Evolutionary conservation across 1,139 yeast species (phyloP), one percentile per base, ranked within the genome.

Genomic region (Yamadazyma conglobata): DNA sequence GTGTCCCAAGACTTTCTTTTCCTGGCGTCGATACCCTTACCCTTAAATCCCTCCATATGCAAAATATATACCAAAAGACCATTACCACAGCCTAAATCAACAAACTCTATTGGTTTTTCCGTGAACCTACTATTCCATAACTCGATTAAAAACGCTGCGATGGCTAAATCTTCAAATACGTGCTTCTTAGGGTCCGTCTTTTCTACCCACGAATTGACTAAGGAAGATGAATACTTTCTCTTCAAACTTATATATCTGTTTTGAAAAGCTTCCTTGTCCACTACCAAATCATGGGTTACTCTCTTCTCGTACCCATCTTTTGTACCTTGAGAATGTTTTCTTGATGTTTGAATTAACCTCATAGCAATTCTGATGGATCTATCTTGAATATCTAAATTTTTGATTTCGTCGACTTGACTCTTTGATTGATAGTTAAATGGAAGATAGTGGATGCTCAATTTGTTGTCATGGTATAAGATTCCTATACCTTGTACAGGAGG

Each of bases 71-170:
- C 95, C 30, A 91, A 60, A 12, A 87, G 65, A 2, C 97, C 98
- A 56, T 91, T 91, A 6, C 98, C 98, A 60, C 98, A 91, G 0
- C 98, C 98, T 34, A 89, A 56, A 54, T 91, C 98, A 38, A 93
- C 71, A 50, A 89, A 89, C 43, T 81, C 79, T 51, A 86, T 77
- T 2, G 27, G 24, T 10, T 61, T 61, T 19, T 64, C 63, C 10
- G 22, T n/a, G 43, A 80, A 84, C 35, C 75, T 73, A 27, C 70
- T 62, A 6, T 60, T 61, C 97, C 97, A 89, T 22, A 86, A 68
- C 53, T 86, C 95, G n/a, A 89, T 83, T 37, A 91, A 64, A 47
- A 89, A 91, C 0, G 97, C 95, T 0, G 97, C 97, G 44, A 91
- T 89, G 2, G 96, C 95, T 34, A 91, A 72, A 52, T 91, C 98